Base-by-base conservation (phyloP, 2,329 filamentous ascomycete species). In the Penicillium sclerotigenum region DNA sequence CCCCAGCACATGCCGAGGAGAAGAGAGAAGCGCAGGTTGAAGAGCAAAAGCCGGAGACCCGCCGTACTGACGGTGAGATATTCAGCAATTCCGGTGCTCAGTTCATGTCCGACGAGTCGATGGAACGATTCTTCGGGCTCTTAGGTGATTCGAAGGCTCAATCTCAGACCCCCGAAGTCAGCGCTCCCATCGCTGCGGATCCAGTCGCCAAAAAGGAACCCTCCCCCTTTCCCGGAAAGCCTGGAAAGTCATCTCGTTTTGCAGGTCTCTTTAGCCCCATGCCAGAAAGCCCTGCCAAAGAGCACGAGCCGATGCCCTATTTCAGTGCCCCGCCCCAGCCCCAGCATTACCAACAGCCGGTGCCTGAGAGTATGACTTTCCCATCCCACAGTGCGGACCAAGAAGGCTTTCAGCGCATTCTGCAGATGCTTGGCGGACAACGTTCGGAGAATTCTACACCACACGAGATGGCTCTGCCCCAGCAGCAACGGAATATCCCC, bases 361-460 rank as follows among this genome's bases (percentile, higher is more conserved):
- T 28, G 28, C 28, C 47, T 10, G 53, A 51, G 34, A 29, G 34
- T 40, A 43, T 55, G 41, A 26, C 40, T 38, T 46, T 55, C 34
- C 47, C 41, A n/a, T 67, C 73, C 5, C 70, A 71, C 6, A 85
- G 86, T 59, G 83, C 86, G 50, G 92, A 96, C 67, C 90, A 91
- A 72, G 88, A 91, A 71, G 92, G 91, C 1, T 96, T 97, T 73
- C 85, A 91, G 62, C 84, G 87, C 42, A 83, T 97, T 43, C 79
- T 96, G 34, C 84, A 89, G 64, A 95, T 96, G 81, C 83, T 96
- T 38, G 87, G 91, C 47, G 77, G 78, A 37, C 75, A 76, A 53
- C 77, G 75, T 59, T 75, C 77, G 34, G 69, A 72, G 54, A 77
- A 76, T 60, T 69, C 72, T 28, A 79, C 77, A 22, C 78, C 78